Conservation (phyloP, 1,284 basidiomycete species). For the Cutaneotrichosporon sp. region DNA sequence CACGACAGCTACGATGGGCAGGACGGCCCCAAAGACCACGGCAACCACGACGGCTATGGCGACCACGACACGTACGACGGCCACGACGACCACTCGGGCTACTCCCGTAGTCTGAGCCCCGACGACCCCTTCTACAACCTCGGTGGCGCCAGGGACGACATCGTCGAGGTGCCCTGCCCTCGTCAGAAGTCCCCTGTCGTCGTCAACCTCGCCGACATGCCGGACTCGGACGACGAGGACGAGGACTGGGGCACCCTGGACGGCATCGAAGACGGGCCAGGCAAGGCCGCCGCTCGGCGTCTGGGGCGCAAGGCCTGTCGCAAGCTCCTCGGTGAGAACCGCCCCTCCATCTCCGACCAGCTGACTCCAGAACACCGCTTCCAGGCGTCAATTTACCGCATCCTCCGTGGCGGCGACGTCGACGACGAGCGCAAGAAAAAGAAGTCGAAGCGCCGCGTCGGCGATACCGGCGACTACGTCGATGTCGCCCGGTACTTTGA, state of each 20-base stretch:
- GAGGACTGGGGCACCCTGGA: neutral
- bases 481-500: neutral
- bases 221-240: neutral
- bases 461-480: neutral
- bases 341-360: no score
- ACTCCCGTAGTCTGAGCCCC: no score
- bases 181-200: neutral
- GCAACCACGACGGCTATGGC: no score
- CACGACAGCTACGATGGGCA: no score
- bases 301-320: neutral
- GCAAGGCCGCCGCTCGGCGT: neutral
- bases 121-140: neutral
- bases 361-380: slow-evolving; percentile 1
- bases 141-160: neutral
- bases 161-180: neutral
- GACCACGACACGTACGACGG: no score
- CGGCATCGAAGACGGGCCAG: neutral
- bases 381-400: slow-evolving; percentile 4
- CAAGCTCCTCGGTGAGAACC: neutral
- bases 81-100: no score
- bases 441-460: neutral
- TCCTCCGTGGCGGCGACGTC: slow-evolving; percentile 3
- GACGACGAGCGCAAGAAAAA: neutral
- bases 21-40: no score
- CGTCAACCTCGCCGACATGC: neutral